A percentile compares a stretch with the other conserved stretches of the same genome.
Evolutionary conservation across 2,329 filamentous ascomycete species (phyloP).

Genomic region (Aspergillus jensenii): DNA sequence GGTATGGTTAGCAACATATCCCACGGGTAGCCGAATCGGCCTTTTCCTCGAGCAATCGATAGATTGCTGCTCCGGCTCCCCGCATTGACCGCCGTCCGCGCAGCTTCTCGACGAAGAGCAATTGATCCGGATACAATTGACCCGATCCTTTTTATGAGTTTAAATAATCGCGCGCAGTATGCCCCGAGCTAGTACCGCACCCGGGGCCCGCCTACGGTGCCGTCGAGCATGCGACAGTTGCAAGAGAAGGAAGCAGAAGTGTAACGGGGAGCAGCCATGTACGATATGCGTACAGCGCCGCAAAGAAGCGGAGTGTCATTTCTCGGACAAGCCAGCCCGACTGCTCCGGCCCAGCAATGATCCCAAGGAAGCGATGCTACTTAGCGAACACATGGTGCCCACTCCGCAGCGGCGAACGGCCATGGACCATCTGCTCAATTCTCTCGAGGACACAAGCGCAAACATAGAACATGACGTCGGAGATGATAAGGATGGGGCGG

Average conservation of each 20-base stretch:
- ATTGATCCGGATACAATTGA: background rate
- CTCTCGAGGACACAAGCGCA: conserved; percentile 32
- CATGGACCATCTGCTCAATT: conserved; percentile 35
- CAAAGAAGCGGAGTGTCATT: conserved; percentile 43
- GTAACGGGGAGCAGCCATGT: conserved; percentile 52
- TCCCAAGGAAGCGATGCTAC: conserved; percentile 33
- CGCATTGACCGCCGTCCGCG: background rate
- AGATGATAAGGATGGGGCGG: conserved; percentile 34
- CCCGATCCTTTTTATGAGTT: too few relatives aligned
- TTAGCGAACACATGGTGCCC: conserved; percentile 30
- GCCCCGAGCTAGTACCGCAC: conserved; percentile 31
- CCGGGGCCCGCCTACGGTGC: conserved; percentile 35
- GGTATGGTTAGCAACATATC: too few relatives aligned
- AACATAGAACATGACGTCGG: conserved; percentile 28
- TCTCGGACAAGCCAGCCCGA: conserved; percentile 37
- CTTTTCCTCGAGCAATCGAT: background rate
- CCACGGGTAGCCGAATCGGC: too few relatives aligned
- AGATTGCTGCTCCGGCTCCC: conserved; percentile 1
- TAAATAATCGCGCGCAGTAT: conserved; percentile 15
- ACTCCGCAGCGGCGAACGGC: conserved; percentile 34
- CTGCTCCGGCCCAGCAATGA: conserved; percentile 29
- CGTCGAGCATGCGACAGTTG: conserved; percentile 46
- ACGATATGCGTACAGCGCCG: conserved; percentile 49
- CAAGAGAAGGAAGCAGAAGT: conserved; percentile 53
- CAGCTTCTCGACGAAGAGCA: background rate